Percentiles rank a stretch among this genome's conserved stretches.
These are phyloP conservation scores for Zygosaccharomyces bisporus DNA, from an alignment of 805 yeast species.

Conservation along the genomic window DNA sequence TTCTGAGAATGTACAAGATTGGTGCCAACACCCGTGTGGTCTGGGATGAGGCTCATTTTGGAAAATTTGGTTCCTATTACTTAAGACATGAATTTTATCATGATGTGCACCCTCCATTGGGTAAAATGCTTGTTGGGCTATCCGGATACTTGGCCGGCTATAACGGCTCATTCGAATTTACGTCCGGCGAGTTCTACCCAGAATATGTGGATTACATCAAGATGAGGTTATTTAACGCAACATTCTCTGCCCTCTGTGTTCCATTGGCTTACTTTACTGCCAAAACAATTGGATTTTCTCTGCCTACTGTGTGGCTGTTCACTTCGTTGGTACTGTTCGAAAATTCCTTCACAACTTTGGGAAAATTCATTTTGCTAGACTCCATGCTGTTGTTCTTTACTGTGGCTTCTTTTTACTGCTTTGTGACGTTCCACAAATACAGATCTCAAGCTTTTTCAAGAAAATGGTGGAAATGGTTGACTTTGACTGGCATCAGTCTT, in stretches of 20 bases:
- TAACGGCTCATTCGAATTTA: constrained; percentile 71
- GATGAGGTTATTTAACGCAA: constrained; percentile 71
- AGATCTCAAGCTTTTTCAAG: constrained; percentile 52
- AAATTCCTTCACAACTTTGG: constrained; percentile 62
- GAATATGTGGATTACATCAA: constrained; percentile 53
- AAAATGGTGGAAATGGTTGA: constrained; percentile 94
- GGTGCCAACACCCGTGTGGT: constrained; percentile 57
- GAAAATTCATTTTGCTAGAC: constrained; percentile 71
- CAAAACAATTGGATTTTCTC: constrained; percentile 50
- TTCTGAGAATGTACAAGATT: constrained; percentile 57
- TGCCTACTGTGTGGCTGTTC: constrained; percentile 55
- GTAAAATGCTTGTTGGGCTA: constrained; percentile 73
- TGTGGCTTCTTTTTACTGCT: constrained; percentile 59
- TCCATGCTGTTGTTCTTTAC: constrained; percentile 76
- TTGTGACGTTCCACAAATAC: constrained; percentile 51
- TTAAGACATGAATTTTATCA: constrained; percentile 75
- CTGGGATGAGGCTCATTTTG: constrained; percentile 92
- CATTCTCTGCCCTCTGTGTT: constrained; percentile 61
- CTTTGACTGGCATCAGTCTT: constrained; percentile 76
- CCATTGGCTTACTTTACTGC: constrained; percentile 72
- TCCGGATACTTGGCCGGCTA: constrained; percentile 82
- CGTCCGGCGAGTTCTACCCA: constrained; percentile 62
- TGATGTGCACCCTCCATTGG: constrained; percentile 86
- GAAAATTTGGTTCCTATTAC: constrained; percentile 79
- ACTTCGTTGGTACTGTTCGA: constrained; percentile 63